Base-by-base conservation (phyloP, 768 basidiomycete species). In the Rhodosporidiobolus odoratus region DNA sequence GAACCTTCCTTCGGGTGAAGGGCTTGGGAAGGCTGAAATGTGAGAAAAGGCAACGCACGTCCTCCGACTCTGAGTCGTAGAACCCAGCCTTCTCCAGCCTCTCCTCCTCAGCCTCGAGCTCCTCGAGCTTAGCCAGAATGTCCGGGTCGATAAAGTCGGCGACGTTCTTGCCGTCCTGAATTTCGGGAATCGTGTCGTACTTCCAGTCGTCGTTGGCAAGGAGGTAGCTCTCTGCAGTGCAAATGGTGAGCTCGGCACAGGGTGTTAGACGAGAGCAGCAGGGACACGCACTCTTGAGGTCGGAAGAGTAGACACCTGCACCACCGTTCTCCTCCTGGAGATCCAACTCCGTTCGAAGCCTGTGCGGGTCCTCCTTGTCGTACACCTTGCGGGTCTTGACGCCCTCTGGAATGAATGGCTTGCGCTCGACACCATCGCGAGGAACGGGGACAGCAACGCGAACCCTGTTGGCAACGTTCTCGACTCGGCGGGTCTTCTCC, bases 61-160 rank as follows among this genome's bases (percentile, higher is more conserved):
- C 89, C 63, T 94, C 89, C 67, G 88, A 89, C 72, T 92, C 95
- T 62, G 83, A 86, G 43, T 92, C 91, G 80, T 98, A 99, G 84
- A 90, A 98, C 6, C 96, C 96, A 79, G 97, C 92, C 1, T 87
- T 88, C 79, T 92, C 84, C n/a, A 99, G 85, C 75, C 85, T 86
- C 80, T 95, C 95, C 80, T 99, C 96, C 79, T 98, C 96, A 25
- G 91, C 86, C 81, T 99, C 95, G 66, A 99, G 86, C 19, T 92
- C 95, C 77, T 97, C 95, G 57, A 99, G 87, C 81, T 93, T 95
- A 81, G 94, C 94, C 27, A 87, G 88, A 70, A 99, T 98, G 77
- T 99, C 96, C 30, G 92, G 89, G 80, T 98, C 95, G 80, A 98
- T 90, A 72, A 99, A 99, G 83, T 99, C 96, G 32, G 94, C 95